Percentiles rank a stretch among this genome's conserved stretches.
Conservation (phyloP, 805 yeast species). For the Ogataea nitratoaversa region DNA sequence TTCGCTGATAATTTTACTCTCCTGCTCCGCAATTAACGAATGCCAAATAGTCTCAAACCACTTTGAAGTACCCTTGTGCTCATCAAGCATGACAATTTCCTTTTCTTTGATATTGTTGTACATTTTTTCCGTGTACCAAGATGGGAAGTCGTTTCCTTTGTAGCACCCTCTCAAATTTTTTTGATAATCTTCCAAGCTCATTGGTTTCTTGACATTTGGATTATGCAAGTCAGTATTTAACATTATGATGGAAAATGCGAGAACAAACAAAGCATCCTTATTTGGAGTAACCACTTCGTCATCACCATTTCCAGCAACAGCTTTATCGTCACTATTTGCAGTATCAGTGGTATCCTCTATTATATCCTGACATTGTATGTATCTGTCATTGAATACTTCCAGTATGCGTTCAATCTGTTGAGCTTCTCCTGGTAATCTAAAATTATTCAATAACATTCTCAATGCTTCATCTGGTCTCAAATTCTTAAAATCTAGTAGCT, state of each 20-base stretch:
- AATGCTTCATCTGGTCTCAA: constrained; percentile 91
- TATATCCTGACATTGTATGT: constrained; percentile 47
- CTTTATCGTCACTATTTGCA: constrained; percentile 24
- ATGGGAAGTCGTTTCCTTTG: constrained; percentile 71
- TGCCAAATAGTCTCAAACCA: constrained; percentile 90
- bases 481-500: constrained; percentile 67
- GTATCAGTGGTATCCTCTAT: constrained; percentile 24
- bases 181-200: constrained; percentile 81
- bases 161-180: constrained; percentile 78
- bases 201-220: constrained; percentile 87
- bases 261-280: constrained; percentile 80
- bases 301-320: no score
- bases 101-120: constrained; percentile 75
- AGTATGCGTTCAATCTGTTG: constrained; percentile 93
- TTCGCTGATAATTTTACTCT: constrained; percentile 21
- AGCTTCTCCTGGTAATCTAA: constrained; percentile 95
- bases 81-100: constrained; percentile 97
- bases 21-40: constrained; percentile 53
- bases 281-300: constrained; percentile 61
- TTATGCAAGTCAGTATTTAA: constrained; percentile 91
- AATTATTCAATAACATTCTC: constrained; percentile 72
- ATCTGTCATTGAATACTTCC: constrained; percentile 79
- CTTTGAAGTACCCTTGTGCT: constrained; percentile 87
- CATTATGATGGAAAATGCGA: constrained; percentile 90
- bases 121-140: constrained; percentile 78